phyloP scores from a whole-genome alignment of 805 yeast genomes.

The Tetrapisispora phaffii region DNA sequence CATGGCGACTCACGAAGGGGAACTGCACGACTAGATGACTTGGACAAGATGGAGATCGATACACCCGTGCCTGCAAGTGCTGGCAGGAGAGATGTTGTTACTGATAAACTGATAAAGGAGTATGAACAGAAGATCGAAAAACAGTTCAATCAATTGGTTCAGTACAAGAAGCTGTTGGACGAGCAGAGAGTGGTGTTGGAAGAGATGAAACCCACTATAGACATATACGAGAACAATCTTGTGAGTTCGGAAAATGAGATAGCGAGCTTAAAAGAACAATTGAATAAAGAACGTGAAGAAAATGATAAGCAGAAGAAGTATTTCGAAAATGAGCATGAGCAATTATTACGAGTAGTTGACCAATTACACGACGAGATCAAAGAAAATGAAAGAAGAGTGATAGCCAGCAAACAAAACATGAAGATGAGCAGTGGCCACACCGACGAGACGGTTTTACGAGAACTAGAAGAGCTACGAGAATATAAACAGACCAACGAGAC shows the following conservation, averaged over 20 bases:
- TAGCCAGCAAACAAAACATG: constrained; percentile 3
- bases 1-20: neutral
- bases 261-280: constrained; percentile 14
- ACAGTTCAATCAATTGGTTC: constrained; percentile 15
- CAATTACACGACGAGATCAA: constrained; percentile 27
- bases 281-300: constrained; percentile 19
- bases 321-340: constrained; percentile 25
- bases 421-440: neutral
- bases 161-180: constrained; percentile 22
- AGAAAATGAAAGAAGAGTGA: constrained; percentile 18
- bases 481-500: constrained; percentile 10
- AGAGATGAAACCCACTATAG: constrained; percentile 26
- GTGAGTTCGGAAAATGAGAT: constrained; percentile 24
- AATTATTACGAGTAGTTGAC: constrained; percentile 25
- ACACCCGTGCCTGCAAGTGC: constrained; percentile 6
- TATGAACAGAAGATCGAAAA: constrained; percentile 12
- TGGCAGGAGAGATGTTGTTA: constrained; percentile 2
- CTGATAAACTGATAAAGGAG: constrained; percentile 4
- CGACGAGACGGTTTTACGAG: constrained; percentile 5
- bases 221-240: constrained; percentile 26
- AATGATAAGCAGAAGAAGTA: constrained; percentile 21
- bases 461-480: constrained; percentile 8
- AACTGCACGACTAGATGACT: neutral
- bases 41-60: constrained; percentile 12
- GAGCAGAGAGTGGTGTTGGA: constrained; percentile 27